Evolutionary conservation across 768 basidiomycete species (phyloP).

Genomic region (Amyloporia xantha): DNA sequence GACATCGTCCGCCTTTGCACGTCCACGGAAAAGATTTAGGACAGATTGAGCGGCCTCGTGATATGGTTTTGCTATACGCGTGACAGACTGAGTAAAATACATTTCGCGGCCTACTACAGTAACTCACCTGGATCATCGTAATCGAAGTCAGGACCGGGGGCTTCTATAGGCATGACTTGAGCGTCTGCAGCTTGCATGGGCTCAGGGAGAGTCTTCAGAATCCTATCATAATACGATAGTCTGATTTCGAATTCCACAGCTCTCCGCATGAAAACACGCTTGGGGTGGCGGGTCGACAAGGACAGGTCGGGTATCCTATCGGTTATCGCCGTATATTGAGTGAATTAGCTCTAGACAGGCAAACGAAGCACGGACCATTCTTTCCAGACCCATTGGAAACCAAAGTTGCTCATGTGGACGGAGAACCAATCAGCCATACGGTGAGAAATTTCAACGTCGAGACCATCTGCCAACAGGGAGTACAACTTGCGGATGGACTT

Average conservation of each 20-base stretch:
- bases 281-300: constrained; percentile 73
- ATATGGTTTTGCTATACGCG: constrained; percentile 59
- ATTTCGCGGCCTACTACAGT: too few relatives aligned
- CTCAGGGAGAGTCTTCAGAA: constrained; percentile 82
- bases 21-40: constrained; percentile 73
- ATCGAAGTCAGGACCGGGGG: constrained; percentile 75
- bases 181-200: constrained; percentile 64
- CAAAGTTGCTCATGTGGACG: constrained; percentile 95
- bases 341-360: neutral
- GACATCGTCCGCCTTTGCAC: constrained; percentile 76
- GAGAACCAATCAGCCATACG: constrained; percentile 94
- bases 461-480: constrained; percentile 65
- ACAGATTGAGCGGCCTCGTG: constrained; percentile 76
- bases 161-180: constrained; percentile 56
- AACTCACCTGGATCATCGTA: constrained; percentile 83
- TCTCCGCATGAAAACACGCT: constrained; percentile 79
- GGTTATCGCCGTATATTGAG: neutral
- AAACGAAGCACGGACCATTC: constrained; percentile 75
- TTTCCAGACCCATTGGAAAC: constrained; percentile 98
- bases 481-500: constrained; percentile 91
- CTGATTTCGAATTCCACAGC: constrained; percentile 87
- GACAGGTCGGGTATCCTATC: constrained; percentile 80
- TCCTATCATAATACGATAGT: constrained; percentile 88
- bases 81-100: too few relatives aligned
- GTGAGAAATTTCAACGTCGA: constrained; percentile 79